Conservation (phyloP, 2,329 filamentous ascomycete genomes). For the Coniochaeta sp. region DNA sequence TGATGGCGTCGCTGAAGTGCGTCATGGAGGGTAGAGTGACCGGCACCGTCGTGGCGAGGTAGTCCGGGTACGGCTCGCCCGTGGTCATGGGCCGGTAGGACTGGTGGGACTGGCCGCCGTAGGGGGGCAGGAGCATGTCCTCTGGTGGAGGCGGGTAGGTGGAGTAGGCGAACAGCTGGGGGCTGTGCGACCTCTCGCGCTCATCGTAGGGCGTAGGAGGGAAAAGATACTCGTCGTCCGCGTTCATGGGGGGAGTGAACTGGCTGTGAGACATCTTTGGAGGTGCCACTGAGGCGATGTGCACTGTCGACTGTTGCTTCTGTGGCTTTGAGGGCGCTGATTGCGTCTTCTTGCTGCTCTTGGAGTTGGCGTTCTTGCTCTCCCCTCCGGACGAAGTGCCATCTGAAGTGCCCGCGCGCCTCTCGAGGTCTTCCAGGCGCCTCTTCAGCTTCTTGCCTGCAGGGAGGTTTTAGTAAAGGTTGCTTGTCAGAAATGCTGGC, state of each 20-base stretch:
- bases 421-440: conserved; percentile 78
- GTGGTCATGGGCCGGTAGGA: conserved; percentile 45
- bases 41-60: conserved; percentile 47
- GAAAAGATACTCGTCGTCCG: conserved; percentile 62
- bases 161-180: conserved; percentile 56
- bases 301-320: conserved; percentile 11
- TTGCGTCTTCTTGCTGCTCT: conserved; percentile 21
- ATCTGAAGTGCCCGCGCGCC: conserved; percentile 53
- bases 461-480: conserved; percentile 8
- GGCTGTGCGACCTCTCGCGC: conserved; percentile 63
- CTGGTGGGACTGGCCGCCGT: conserved; percentile 46
- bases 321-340: neutral
- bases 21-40: conserved; percentile 59
- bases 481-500: conserved; percentile 7
- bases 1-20: conserved; percentile 57
- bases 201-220: conserved; percentile 47
- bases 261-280: conserved; percentile 36
- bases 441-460: conserved; percentile 89
- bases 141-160: conserved; percentile 58
- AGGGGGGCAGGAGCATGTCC: conserved; percentile 53
- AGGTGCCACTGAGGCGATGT: conserved; percentile 10
- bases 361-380: neutral
- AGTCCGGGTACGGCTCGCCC: conserved; percentile 42
- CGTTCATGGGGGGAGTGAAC: conserved; percentile 55
- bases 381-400: conserved; percentile 13